These are phyloP conservation scores for Corymbia maculata DNA, from an alignment of 345 rosid species.

Conservation along the genomic window DNA sequence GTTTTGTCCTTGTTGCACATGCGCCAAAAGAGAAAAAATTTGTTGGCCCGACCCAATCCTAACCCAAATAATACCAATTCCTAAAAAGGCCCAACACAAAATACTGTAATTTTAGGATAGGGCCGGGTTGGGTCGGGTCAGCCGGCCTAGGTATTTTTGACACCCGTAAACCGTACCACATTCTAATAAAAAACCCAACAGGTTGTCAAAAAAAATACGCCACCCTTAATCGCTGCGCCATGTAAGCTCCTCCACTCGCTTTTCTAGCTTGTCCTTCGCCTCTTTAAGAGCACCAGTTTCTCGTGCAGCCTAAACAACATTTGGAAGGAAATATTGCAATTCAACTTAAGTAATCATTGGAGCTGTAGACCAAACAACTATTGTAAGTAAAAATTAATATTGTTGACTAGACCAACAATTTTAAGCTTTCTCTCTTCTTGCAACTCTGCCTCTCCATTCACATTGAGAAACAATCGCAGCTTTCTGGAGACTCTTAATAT, in stretches of 20 bases:
- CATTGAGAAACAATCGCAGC: conserved; percentile 81
- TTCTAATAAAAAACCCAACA: not conserved
- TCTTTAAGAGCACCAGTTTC: conserved; percentile 95
- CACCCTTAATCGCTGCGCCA: conserved; percentile 98
- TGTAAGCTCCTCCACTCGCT: conserved; percentile 97
- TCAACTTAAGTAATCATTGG: not conserved
- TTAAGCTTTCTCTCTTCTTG: conserved; percentile 86
- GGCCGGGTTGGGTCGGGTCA: not conserved
- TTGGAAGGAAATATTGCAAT: not conserved
- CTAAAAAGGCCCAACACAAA: too few species aligned
- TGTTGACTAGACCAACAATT: conserved; percentile 40
- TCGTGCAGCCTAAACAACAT: conserved; percentile 59
- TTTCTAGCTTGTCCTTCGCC: conserved; percentile 90
- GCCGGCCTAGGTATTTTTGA: too few species aligned
- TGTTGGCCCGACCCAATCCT: too few species aligned
- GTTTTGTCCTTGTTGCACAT: too few species aligned
- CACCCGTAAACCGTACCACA: not conserved
- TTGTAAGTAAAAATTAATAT: not conserved
- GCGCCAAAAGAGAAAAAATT: too few species aligned
- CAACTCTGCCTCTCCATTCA: conserved; percentile 97
- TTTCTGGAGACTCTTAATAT: conserved; percentile 64
- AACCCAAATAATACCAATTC: too few species aligned
- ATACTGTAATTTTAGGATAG: too few species aligned
- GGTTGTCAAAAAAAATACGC: not conserved
- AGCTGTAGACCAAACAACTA: not conserved